Evolutionary conservation across 495 filamentous ascomycete genomes (phyloP), one percentile per base, ranked within the genome.

Genomic region (Penicillium diatomitis): DNA sequence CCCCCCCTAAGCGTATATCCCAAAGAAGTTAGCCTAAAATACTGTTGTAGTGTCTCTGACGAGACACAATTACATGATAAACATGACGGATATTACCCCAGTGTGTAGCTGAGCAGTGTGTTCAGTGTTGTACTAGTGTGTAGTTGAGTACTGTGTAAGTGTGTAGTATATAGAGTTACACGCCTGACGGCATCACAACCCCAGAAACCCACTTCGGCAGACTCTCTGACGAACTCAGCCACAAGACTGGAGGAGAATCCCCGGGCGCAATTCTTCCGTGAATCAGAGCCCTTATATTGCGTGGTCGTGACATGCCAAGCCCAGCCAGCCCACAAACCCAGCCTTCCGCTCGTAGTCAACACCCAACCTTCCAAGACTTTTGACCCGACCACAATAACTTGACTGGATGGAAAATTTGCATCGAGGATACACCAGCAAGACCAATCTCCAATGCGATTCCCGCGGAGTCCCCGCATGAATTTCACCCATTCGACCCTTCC

Each of bases 351-450:
- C 41, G 35, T 11, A 9, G 20, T 8, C 10, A 6, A 29, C 8
- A 29, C 46, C 37, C 11, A 48, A 41, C 46, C 40, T 48, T 31
- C n/a, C 27, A 8, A 11, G 32, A 44, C 20, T 20, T 20, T 20
- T 20, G 20, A 12, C 12, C 9, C 28, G 6, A 8, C 41, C 32
- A 10, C 5, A 31, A 12, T 5, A 8, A 4, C 10, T 20, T 52
- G 28, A 54, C 36, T 60, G 57, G 54, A 60, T 49, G 57, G 57
- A 54, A 53, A 56, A 60, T 54, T 38, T 49, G 5, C 35, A 38
- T 20, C 5, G 11, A 28, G 40, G 8, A 10, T 0, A 31, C 34
- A n/a, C 32, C 32, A 35, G 20, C 27, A 20, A 27, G 29, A 30
- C 38, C 41, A 34, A 41, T 47, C 53, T n/a, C 50, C 38, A 38